A percentile compares a stretch with the other conserved stretches of the same genome.
Evolutionary conservation across 768 basidiomycete genomes (phyloP).

Genomic region (Amanita inopinata): DNA sequence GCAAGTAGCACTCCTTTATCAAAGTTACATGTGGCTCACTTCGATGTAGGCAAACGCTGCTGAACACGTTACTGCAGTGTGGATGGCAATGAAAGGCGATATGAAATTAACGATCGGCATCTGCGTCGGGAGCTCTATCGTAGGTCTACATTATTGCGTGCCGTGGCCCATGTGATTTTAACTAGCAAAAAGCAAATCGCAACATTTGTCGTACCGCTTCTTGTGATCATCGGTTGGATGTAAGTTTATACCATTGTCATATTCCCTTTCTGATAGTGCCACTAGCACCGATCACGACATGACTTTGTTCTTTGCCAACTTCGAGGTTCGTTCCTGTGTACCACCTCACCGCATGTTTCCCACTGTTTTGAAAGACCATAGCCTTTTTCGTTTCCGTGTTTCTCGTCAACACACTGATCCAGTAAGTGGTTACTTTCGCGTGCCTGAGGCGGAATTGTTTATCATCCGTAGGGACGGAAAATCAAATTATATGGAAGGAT

Average conservation of each 20-base stretch:
- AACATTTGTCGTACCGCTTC: slow-evolving; percentile 74
- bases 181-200: slow-evolving; percentile 60
- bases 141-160: slow-evolving; percentile 24
- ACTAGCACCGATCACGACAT: slow-evolving; percentile 55
- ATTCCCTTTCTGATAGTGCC: slow-evolving; percentile 5
- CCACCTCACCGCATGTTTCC: background rate
- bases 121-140: slow-evolving; percentile 75
- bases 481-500: slow-evolving; percentile 88
- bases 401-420: slow-evolving; percentile 76
- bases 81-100: slow-evolving; percentile 75
- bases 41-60: slow-evolving; percentile 60
- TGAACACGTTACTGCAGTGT: slow-evolving; percentile 78
- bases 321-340: slow-evolving; percentile 49
- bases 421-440: slow-evolving; percentile 29
- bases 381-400: slow-evolving; percentile 80
- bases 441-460: slow-evolving; percentile 4
- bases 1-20: slow-evolving; percentile 28
- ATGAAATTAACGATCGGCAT: slow-evolving; percentile 67
- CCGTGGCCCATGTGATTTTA: background rate
- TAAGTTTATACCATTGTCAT: slow-evolving; percentile 26
- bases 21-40: slow-evolving; percentile 1
- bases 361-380: slow-evolving; percentile 48
- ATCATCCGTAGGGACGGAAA: slow-evolving; percentile 57
- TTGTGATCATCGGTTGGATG: slow-evolving; percentile 88
- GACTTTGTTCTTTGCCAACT: slow-evolving; percentile 78